These are phyloP conservation scores for Linderina pennispora DNA, from an alignment of 192 early-diverging fungal species.

Conservation along the genomic window DNA sequence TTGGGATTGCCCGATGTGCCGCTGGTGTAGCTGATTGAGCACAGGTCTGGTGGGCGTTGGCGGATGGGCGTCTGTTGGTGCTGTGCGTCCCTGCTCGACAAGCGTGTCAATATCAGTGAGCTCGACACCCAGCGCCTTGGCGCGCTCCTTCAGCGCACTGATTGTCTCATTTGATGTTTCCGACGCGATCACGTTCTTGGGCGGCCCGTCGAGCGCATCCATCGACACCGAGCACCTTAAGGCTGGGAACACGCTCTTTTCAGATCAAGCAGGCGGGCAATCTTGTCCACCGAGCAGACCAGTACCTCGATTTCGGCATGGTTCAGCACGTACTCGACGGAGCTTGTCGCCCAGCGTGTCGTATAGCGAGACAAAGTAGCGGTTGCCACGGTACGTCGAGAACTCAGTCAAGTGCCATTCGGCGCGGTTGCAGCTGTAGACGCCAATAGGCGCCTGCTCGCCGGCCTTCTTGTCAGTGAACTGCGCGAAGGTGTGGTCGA, in stretches of 20 bases:
- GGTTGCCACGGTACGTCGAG: conserved; percentile 52
- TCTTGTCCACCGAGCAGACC: conserved; percentile 65
- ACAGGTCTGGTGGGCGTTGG: conserved; percentile 59
- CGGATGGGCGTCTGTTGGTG: conserved; percentile 35
- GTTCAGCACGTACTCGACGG: conserved; percentile 70
- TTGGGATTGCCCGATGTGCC: conserved; percentile 68
- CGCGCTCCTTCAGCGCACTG: conserved; percentile 48
- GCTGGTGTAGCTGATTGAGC: conserved; percentile 64
- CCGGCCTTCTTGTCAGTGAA: too few species aligned
- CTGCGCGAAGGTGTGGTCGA: too few species aligned
- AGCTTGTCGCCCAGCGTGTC: conserved; percentile 68
- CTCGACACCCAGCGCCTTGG: conserved; percentile 52
- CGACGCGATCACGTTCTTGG: conserved; percentile 4
- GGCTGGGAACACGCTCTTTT: conserved; percentile 49
- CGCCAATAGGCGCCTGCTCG: too few species aligned
- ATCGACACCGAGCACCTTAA: conserved; percentile 69
- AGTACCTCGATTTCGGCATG: conserved; percentile 62
- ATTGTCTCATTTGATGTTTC: conserved; percentile 7
- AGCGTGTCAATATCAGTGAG: conserved; percentile 51
- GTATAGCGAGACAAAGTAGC: conserved; percentile 64
- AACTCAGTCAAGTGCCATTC: conserved; percentile 67
- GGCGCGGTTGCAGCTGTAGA: too few species aligned
- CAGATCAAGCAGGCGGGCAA: conserved; percentile 52
- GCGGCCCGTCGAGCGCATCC: conserved; percentile 56
- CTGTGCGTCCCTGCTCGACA: conserved; percentile 50